Evolutionary conservation across 768 basidiomycete species (phyloP), one percentile per base, ranked within the genome.

Genomic region (Mrakia hoshinonis): DNA sequence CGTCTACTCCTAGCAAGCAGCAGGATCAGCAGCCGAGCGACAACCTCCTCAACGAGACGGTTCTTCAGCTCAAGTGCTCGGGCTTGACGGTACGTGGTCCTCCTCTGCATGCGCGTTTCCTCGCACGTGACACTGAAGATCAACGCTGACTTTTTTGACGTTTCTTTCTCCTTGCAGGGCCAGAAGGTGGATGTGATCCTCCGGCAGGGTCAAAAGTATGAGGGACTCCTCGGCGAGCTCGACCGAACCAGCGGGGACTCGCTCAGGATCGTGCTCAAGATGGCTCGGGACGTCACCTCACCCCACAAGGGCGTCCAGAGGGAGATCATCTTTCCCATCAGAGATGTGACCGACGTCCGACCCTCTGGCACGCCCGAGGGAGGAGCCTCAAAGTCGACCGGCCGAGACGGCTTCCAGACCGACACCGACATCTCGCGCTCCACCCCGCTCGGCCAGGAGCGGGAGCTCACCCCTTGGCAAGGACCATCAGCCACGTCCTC

Each of bases 371-470:
- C 55, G 7, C 24, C 43, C 20, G 54, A 20, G 54, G n/a, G 15
- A 4, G 29, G 64, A 13, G 48, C 43, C 12, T 18, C 64, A 24
- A 49, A 47, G 64, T 24, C 64, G 22, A 20, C 18, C 5, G 48
- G 47, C 64, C 36, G 47, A 39, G 67, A 68, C 36, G 67, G 67
- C 29, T 79, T 79, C 75, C 68, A 73, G n/a, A 79, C 78, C 55
- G 78, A 79, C 52, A 75, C 75, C 38, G 78, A 79, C 55, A 78
- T 79, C 68, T 76, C 77, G 22, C 76, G 70, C 48, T 18, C 70
- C 7, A 48, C 29, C n/a, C 67, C 47, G 47, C 52, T 39, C 34
- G 62, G 66, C 10, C 73, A 67, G 36, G 74, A 73, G 43, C 74
- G 75, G 22, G 74, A 72, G 60, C 70, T 76, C 51, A 62, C 70